phyloP scores from a whole-genome alignment of 257 asterid species.

The Solanum bulbocastanum region DNA sequence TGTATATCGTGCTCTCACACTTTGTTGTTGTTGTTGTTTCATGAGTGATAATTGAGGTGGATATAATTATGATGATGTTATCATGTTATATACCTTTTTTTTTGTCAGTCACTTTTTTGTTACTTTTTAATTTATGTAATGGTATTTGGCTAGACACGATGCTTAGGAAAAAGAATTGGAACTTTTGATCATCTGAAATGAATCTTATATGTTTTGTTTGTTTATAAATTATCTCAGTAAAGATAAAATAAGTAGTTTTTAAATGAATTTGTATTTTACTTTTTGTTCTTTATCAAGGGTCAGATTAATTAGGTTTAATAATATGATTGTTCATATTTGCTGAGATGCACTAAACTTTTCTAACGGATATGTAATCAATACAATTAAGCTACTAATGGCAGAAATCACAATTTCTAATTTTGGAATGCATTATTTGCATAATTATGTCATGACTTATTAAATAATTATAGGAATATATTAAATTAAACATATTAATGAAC shows the following conservation, averaged over 20 bases:
- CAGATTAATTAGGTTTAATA: background rate
- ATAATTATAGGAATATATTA: no score
- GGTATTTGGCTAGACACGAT: background rate
- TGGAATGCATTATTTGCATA: background rate
- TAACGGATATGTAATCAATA: background rate
- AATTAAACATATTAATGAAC: no score
- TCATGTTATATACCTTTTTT: background rate
- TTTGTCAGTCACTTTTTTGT: background rate
- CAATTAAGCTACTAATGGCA: background rate
- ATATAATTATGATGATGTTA: background rate
- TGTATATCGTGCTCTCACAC: background rate
- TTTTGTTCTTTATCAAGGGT: background rate
- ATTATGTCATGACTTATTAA: no score
- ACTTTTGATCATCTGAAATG: background rate
- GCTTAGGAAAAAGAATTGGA: background rate
- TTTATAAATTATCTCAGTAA: background rate
- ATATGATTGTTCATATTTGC: no score
- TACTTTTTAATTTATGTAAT: background rate
- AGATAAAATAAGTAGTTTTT: background rate
- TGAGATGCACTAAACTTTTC: background rate
- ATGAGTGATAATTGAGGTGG: background rate
- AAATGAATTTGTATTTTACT: background rate
- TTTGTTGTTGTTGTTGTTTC: background rate
- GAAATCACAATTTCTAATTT: background rate
- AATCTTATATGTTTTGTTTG: background rate